phyloP scores from a whole-genome alignment of 129 eudicot genomes.

The Smallanthus sonchifolius region DNA sequence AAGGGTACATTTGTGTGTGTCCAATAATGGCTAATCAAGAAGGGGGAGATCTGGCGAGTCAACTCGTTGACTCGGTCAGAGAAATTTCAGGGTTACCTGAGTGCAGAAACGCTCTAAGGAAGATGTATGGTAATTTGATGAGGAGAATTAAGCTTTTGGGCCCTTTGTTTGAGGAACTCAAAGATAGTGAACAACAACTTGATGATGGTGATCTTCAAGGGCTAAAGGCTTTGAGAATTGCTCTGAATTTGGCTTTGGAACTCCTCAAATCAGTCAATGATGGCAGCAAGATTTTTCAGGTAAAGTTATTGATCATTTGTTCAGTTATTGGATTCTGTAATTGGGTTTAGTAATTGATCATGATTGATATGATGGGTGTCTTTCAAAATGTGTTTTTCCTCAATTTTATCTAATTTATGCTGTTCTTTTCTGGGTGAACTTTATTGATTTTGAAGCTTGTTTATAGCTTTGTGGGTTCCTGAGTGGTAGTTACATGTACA shows the following conservation, averaged over 20 bases:
- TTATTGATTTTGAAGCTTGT: neutral
- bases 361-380: conserved; percentile 10
- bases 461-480: neutral
- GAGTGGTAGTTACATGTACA: neutral
- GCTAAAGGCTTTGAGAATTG: conserved; percentile 41
- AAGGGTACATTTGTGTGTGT: conserved; percentile 7
- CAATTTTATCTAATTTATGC: neutral
- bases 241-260: conserved; percentile 59
- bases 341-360: conserved; percentile 14
- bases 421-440: neutral
- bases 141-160: conserved; percentile 85
- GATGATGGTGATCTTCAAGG: conserved; percentile 47
- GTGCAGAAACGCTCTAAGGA: conserved; percentile 59
- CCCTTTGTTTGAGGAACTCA: conserved; percentile 83
- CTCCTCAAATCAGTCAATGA: conserved; percentile 53
- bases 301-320: conserved; percentile 3
- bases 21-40: conserved; percentile 27
- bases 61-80: conserved; percentile 51
- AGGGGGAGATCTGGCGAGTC: conserved; percentile 35
- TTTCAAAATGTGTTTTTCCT: conserved; percentile 7
- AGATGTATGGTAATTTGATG: conserved; percentile 72
- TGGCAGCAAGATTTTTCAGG: conserved; percentile 87
- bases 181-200: conserved; percentile 50
- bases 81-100: conserved; percentile 69
- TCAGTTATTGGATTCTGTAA: neutral